These are phyloP conservation scores for Globisporangium polare DNA, from an alignment of 352 stramenopile genomes.

Conservation along the genomic window DNA sequence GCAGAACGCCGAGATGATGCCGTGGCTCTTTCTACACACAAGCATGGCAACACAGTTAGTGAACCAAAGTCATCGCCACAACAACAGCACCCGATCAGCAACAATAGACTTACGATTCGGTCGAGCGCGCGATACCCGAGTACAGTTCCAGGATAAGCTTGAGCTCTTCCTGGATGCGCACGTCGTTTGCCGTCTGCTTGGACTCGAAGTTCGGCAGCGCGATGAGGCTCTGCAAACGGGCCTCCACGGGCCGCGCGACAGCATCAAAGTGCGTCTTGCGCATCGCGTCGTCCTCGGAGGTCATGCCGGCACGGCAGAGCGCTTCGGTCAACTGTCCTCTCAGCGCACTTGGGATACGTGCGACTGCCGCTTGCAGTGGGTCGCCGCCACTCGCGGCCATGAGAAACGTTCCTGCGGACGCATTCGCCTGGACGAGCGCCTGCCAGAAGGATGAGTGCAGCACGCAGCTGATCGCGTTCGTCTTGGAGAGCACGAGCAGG, in stretches of 20 bases:
- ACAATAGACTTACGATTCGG: conserved; percentile 44
- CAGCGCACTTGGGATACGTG: conserved; percentile 49
- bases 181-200: conserved; percentile 58
- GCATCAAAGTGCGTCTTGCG: conserved; percentile 50
- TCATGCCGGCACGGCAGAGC: conserved; percentile 72
- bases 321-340: conserved; percentile 66
- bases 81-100: neutral
- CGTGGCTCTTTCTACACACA: conserved; percentile 41
- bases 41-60: neutral
- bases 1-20: conserved; percentile 58
- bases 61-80: neutral
- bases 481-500: conserved; percentile 64
- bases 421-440: conserved; percentile 69
- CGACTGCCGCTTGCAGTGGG: conserved; percentile 42
- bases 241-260: conserved; percentile 42
- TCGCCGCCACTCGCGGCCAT: conserved; percentile 18
- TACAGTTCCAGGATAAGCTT: conserved; percentile 80
- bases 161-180: conserved; percentile 64
- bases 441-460: conserved; percentile 61
- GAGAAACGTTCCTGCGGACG: conserved; percentile 53
- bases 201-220: conserved; percentile 51
- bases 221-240: conserved; percentile 53
- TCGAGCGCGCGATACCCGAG: conserved; percentile 65
- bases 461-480: conserved; percentile 51
- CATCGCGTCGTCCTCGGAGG: conserved; percentile 37